Evolutionary conservation across 768 basidiomycete species (phyloP), one percentile per base, ranked within the genome.

Genomic region (Chalciporus pseudorubinellus): DNA sequence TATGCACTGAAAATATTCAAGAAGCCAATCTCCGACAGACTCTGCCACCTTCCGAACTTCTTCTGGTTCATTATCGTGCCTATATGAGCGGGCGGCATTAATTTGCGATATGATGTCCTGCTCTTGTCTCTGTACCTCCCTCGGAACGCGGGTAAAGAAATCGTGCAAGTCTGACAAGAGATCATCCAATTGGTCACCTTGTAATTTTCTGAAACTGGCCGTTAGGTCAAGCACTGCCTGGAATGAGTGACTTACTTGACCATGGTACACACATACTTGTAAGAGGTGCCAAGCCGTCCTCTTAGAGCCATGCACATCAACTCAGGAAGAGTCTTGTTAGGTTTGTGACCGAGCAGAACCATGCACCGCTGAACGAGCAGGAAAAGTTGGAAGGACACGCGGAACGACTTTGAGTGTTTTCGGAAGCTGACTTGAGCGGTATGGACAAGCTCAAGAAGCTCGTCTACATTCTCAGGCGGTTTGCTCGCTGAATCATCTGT

Each of bases 381-480:
- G 45, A 84, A 59, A 16, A 85, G 45, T 16, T 70, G 65, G 54
- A 84, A 81, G 7, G 75, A 80, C 2, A 83, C 57, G 2, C 79
- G 76, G 38, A 81, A 52, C 18, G 64, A 51, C 19, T 65, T 64
- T 7, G 66, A 63, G 13, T 58, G 64, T 44, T 50, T 50, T n/a
- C 56, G 65, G 46, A 81, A 74, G 4, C 59, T 49, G 2, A 36
- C 28, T 3, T 78, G 76, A 6, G 77, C 76, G 12, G 59, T 58
- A 39, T 74, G 68, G 10, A 83, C 56, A 3, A 60, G 53, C 9
- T 51, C 44, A 36, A 78, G 53, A 2, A 81, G 47, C 14, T 63
- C 53, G 6, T 67, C 47, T 19, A 72, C 53, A 20, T 67, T 58
- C 12, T 55, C 60, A 8, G 61, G 49, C 31, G 51, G 52, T 72